phyloP scores from a whole-genome alignment of 305 asterid genomes.

The Fraxinus floribunda region DNA sequence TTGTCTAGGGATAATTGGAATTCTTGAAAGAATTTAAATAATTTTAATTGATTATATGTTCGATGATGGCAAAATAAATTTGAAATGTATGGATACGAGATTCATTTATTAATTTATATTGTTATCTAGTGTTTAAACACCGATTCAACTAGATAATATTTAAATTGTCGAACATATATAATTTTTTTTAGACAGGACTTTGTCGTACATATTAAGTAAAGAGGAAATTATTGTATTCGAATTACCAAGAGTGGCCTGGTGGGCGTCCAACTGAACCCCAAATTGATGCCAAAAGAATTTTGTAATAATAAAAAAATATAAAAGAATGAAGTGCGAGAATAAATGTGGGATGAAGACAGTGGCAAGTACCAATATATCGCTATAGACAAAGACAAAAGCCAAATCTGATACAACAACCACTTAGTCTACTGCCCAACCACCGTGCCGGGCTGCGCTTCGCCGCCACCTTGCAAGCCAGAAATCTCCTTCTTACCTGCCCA shows the following conservation, averaged over 20 bases:
- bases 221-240: background rate
- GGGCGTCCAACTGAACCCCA: background rate
- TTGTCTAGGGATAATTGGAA: background rate
- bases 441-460: background rate
- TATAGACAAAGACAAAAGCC: conserved; percentile 2
- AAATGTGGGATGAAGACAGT: background rate
- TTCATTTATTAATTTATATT: too few relatives aligned
- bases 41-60: too few relatives aligned
- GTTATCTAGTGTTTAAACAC: background rate
- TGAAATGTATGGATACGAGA: background rate
- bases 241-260: background rate
- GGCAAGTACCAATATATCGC: background rate
- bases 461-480: background rate
- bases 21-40: background rate
- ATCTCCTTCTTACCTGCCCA: background rate
- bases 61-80: too few relatives aligned
- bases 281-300: background rate
- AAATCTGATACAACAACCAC: conserved; percentile 1
- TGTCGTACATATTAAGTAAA: background rate
- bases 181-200: too few relatives aligned
- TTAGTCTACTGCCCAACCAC: background rate
- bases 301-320: background rate
- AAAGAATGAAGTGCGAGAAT: background rate
- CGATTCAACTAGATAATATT: too few relatives aligned
- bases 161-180: background rate